A percentile compares a stretch with the other conserved stretches of the same genome.
These are phyloP conservation scores for Sporobolomyces pararoseus DNA, from an alignment of 768 basidiomycete species.

Conservation along the genomic window DNA sequence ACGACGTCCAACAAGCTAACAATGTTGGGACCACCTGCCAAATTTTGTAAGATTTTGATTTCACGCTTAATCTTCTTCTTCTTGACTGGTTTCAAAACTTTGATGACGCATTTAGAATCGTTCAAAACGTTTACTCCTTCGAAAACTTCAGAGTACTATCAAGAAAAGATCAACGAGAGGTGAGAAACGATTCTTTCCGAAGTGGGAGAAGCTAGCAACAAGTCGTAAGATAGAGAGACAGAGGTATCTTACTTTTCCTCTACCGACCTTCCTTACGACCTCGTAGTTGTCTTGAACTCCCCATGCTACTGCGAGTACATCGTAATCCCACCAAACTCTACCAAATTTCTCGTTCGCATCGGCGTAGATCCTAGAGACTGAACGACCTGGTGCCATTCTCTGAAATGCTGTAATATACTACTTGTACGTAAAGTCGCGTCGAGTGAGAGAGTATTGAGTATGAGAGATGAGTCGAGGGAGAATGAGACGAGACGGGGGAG, in stretches of 20 bases:
- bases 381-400: conserved; percentile 20
- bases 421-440: too few relatives aligned
- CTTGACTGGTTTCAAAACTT: conserved; percentile 57
- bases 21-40: conserved; percentile 40
- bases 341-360: conserved; percentile 44
- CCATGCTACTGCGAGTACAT: conserved; percentile 60
- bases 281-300: conserved; percentile 42
- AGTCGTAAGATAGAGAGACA: not conserved
- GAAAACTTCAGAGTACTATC: conserved; percentile 47
- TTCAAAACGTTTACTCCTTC: conserved; percentile 46
- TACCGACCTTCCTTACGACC: conserved; percentile 31
- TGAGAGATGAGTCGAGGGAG: too few relatives aligned
- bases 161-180: not conserved
- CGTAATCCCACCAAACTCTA: conserved; percentile 45
- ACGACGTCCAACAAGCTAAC: conserved; percentile 41
- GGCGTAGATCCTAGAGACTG: conserved; percentile 48
- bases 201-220: too few relatives aligned
- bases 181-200: not conserved
- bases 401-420: too few relatives aligned
- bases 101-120: conserved; percentile 58
- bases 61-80: conserved; percentile 45
- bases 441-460: not conserved
- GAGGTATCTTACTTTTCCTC: conserved; percentile 27
- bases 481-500: conserved; percentile 4
- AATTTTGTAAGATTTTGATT: conserved; percentile 40